phyloP scores from a whole-genome alignment of 768 basidiomycete genomes.

The Phallus indusiatus region DNA sequence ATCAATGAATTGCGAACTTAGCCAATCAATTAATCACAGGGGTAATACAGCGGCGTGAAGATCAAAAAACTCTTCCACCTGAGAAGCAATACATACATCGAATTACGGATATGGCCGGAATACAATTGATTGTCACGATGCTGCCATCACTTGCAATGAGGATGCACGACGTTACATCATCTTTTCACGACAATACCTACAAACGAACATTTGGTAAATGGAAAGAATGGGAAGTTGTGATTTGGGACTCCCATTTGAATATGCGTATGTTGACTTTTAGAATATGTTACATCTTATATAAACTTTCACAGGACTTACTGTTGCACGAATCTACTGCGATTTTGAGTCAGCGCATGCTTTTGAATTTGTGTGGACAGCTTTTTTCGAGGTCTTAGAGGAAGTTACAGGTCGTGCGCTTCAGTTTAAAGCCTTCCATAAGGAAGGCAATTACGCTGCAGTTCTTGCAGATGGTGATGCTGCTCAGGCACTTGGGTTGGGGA shows the following conservation, averaged over 20 bases:
- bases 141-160: background rate
- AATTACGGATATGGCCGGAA: background rate
- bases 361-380: conserved; percentile 10
- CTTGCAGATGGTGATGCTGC: conserved; percentile 17
- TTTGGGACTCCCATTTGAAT: conserved; percentile 13
- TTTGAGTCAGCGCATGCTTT: conserved; percentile 14
- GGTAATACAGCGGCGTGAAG: background rate
- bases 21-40: background rate
- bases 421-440: conserved; percentile 16
- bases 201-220: conserved; percentile 12
- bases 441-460: conserved; percentile 11
- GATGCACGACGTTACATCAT: background rate
- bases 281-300: too few species aligned
- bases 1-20: background rate
- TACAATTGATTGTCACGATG: background rate
- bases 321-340: conserved; percentile 14
- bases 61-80: background rate
- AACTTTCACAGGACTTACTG: conserved; percentile 9
- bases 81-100: conserved; percentile 3
- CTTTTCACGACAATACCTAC: conserved; percentile 17
- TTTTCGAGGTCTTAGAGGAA: conserved; percentile 14
- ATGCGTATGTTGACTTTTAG: conserved; percentile 8
- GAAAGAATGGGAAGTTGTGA: conserved; percentile 19
- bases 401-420: conserved; percentile 14
- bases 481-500: conserved; percentile 13